Evolutionary conservation across 1,139 yeast species (phyloP), one percentile per base, ranked within the genome.

Genomic region (Candida glucosophila): DNA sequence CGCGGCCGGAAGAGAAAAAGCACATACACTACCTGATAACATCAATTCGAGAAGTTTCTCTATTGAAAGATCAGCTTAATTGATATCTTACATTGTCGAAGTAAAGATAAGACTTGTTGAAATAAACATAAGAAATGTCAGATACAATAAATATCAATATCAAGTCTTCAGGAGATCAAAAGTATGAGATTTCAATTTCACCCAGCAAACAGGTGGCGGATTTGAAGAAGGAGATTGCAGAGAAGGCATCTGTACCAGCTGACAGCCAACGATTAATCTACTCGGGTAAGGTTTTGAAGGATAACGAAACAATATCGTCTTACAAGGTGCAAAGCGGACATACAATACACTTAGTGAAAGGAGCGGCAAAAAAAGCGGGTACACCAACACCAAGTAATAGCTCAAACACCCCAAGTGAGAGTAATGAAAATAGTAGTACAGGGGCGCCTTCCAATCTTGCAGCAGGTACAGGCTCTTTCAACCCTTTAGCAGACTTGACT

Each of bases 271-370:
- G 97, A 31, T 67, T 90, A 48, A 88, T 90, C 44, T 90, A 81
- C 56, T 82, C 95, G 3, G 98, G 98, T 20, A 79, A 90, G 43
- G 95, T 90, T 22, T 68, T 90, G 47, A 88, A 88, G 49, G 95
- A 90, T 44, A 62, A 60, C 17, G 93, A 86, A 41, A 70, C 82
- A 7, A 55, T 90, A 7, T 76, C 66, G 15, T 62, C 74, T 5
- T 88, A 88, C 60, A 85, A 85, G 51, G 73, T 90, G 43, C 82
- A 82, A 50, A 60, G 70, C 27, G 96, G 93, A 14, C 94, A 83
- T 51, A 78, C 95, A 1, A 64, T 90, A 31, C 98, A 90, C 54
- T 54, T 90, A 41, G 96, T 90, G 22, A 83, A 80, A 59, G 73
- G 76, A 34, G 72, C 76, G 4, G 53, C 58, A 21, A 22, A 47